phyloP scores from a whole-genome alignment of 1,284 basidiomycete genomes.

The Malassezia restricta region DNA sequence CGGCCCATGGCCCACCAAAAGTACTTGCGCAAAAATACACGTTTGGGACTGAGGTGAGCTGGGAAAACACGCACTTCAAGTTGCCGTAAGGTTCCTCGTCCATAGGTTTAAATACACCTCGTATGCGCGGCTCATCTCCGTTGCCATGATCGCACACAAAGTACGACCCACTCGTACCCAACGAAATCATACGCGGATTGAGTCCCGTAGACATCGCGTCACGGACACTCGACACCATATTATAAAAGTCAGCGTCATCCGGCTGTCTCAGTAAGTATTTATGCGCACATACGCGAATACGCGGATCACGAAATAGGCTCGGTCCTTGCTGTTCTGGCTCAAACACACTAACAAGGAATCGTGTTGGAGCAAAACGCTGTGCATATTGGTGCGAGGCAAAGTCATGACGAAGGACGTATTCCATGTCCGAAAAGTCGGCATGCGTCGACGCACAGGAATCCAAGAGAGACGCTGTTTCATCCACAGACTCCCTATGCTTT shows the following conservation, averaged over 20 bases:
- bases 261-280: not conserved
- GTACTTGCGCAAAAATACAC: conserved; percentile 42
- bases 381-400: conserved; percentile 2
- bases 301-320: not conserved
- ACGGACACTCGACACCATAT: conserved; percentile 24
- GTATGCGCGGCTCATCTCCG: not conserved
- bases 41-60: conserved; percentile 27
- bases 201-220: conserved; percentile 30
- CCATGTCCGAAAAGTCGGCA: not conserved
- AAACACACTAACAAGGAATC: conserved; percentile 18
- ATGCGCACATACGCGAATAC: conserved; percentile 1
- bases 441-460: not conserved
- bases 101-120: conserved; percentile 43
- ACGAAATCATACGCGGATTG: conserved; percentile 41
- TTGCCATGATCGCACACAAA: conserved; percentile 23
- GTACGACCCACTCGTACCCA: conserved; percentile 40
- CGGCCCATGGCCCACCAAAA: conserved; percentile 46
- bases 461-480: conserved; percentile 7
- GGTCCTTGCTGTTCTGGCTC: conserved; percentile 2
- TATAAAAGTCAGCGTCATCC: conserved; percentile 15
- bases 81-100: conserved; percentile 46
- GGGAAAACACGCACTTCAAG: conserved; percentile 33
- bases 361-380: not conserved
- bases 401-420: conserved; percentile 3
- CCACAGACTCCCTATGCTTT: not conserved